A percentile compares a stretch with the other conserved stretches of the same genome.
phyloP scores from a whole-genome alignment of 1,284 basidiomycete genomes.

The Pascua sp. region DNA sequence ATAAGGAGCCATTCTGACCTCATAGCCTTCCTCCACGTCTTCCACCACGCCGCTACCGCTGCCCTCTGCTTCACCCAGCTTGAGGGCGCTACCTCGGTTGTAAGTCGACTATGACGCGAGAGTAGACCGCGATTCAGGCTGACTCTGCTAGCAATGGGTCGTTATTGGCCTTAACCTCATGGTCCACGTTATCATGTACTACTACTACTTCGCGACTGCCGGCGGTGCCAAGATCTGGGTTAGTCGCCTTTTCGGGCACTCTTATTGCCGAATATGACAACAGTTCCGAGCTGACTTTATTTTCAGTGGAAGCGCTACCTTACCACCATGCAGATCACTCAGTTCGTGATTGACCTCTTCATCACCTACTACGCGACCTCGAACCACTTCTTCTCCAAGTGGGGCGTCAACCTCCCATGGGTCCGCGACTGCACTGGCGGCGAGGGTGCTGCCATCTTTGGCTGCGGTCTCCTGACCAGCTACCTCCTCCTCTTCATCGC shows the following conservation, averaged over 20 bases:
- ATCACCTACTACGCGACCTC: constrained; percentile 91
- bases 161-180: constrained; percentile 87
- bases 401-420: constrained; percentile 63
- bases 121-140: constrained; percentile 35
- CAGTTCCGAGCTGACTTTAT: neutral
- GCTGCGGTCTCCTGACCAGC: constrained; percentile 79
- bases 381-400: constrained; percentile 69
- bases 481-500: constrained; percentile 86
- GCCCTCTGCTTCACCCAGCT: constrained; percentile 91
- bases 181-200: constrained; percentile 99
- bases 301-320: constrained; percentile 92
- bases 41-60: constrained; percentile 98
- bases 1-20: neutral
- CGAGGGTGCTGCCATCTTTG: constrained; percentile 82
- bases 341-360: constrained; percentile 87
- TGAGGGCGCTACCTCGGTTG: constrained; percentile 84
- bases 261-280: neutral
- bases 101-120: constrained; percentile 39
- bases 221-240: constrained; percentile 95
- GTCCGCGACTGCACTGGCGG: constrained; percentile 81
- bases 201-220: constrained; percentile 96
- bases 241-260: constrained; percentile 29
- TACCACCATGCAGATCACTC: constrained; percentile 90
- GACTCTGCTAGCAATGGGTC: constrained; percentile 71
- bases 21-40: constrained; percentile 91